Evolutionary conservation across 495 filamentous ascomycete species (phyloP).

Genomic region (Neurospora cerealis): DNA sequence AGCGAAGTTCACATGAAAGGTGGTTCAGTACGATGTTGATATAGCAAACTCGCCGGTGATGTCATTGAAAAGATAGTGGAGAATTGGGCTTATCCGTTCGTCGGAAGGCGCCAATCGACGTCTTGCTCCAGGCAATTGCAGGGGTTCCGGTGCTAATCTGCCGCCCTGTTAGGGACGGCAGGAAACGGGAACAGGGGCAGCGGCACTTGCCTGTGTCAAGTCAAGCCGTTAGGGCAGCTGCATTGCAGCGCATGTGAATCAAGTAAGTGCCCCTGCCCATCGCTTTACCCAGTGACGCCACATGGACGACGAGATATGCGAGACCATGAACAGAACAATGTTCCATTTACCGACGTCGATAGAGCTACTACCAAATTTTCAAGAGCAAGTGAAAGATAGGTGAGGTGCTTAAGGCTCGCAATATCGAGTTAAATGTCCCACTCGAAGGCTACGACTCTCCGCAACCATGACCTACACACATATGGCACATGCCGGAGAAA

Average conservation of each 20-base stretch:
- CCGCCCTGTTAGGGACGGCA: neutral
- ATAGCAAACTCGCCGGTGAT: neutral
- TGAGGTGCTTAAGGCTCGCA: neutral
- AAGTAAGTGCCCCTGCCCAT: neutral
- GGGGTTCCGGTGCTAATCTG: neutral
- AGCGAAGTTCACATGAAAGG: neutral
- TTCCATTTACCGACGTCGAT: neutral
- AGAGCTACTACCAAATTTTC: neutral
- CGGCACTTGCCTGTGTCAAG: neutral
- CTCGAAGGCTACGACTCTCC: neutral
- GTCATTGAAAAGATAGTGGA: slow-evolving; percentile 3
- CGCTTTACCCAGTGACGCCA: neutral
- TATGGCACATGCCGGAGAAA: neutral
- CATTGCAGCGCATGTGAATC: neutral
- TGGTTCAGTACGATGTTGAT: neutral
- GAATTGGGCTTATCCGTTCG: neutral
- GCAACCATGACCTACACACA: neutral
- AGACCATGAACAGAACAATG: neutral
- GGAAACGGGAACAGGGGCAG: neutral
- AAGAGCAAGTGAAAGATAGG: neutral
- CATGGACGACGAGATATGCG: neutral
- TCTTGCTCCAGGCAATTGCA: neutral
- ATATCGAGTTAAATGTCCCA: neutral
- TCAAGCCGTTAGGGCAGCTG: neutral
- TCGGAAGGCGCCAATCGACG: neutral